Evolutionary conservation across 352 stramenopile genomes (phyloP), one percentile per base, ranked within the genome.

Genomic region (Globisporangium emineosum): DNA sequence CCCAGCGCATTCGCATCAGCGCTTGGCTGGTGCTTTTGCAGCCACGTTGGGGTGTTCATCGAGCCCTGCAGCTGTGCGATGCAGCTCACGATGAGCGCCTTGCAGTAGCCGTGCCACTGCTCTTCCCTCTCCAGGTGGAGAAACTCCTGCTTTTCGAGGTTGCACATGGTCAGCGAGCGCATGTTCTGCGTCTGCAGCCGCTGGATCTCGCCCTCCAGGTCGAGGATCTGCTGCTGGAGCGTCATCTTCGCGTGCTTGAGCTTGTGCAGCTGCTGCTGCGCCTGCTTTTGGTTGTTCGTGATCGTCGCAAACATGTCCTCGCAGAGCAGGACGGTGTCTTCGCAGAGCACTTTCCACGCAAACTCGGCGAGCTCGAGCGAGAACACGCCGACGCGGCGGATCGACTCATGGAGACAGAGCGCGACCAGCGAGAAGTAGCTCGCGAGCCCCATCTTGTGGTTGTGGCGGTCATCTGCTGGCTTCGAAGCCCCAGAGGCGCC

Each of bases 21-120:
- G n/a, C 19, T 51, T 51, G 30, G 10, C 52, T 27, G 27, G 13
- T 49, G 32, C 32, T 42, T 53, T 23, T 77, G 74, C 9, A 81
- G 65, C 76, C 76, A 84, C 21, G 73, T 70, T 1, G 71, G 45
- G 10, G 66, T 56, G 21, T 67, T 70, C 5, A 61, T 61, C 2
- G 64, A 56, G 1, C 57, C 43, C 6, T 67, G 57, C 2, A 84
- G 30, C 15, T 68, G 53, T 1, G 43, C 25, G n/a, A 84, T 19
- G n/a, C 64, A 78, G 25, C 55, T 60, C 19, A 81, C 50, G 37
- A 81, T 58, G 5, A 84, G 69, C 43, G 73, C 51, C 37, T 84
- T 84, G 57, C 73, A 84, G 49, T 84, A 65, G 10, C 73, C 73
- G 29, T 84, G 76, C 76, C 76, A 84, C 21, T 42, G 62, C 35